These are phyloP conservation scores for Rhodotorula diobovata DNA, from an alignment of 768 basidiomycete species.

Conservation along the genomic window DNA sequence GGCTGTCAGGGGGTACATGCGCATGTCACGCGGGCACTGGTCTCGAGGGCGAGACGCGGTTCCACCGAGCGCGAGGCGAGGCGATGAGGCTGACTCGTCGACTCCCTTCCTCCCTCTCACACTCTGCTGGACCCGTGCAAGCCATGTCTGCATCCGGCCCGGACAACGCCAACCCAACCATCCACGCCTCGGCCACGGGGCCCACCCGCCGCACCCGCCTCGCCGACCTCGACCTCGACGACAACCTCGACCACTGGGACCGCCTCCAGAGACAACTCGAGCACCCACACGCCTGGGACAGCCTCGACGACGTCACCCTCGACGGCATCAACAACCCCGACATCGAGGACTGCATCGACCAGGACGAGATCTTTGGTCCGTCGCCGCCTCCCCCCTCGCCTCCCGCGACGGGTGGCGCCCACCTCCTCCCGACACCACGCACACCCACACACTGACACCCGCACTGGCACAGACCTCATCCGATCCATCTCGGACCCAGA, in stretches of 20 bases:
- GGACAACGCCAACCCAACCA: constrained; percentile 81
- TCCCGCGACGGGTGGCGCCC: too few relatives aligned
- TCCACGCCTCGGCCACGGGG: constrained; percentile 54
- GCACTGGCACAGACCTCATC: constrained; percentile 61
- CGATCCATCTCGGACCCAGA: constrained; percentile 91
- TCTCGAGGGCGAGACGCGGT: not conserved
- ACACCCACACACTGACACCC: constrained; percentile 1
- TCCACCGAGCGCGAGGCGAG: too few relatives aligned
- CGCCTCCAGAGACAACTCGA: constrained; percentile 5
- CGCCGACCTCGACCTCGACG: constrained; percentile 48
- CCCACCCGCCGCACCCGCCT: constrained; percentile 48
- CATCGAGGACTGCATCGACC: constrained; percentile 69
- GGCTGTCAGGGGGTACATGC: too few relatives aligned
- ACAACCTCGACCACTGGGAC: constrained; percentile 43
- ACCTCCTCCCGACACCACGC: too few relatives aligned
- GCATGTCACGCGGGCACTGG: not conserved
- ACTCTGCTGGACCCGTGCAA: too few relatives aligned
- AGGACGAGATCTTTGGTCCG: constrained; percentile 85
- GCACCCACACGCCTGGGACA: not conserved
- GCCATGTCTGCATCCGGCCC: constrained; percentile 35
- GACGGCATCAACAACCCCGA: constrained; percentile 10
- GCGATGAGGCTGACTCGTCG: not conserved
- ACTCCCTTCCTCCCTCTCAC: not conserved
- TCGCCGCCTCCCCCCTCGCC: not conserved
- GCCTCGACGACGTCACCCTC: too few relatives aligned